These are phyloP conservation scores for Ulota crispa DNA, from an alignment of 225 moss, liverwort and hornwort genomes.

Conservation along the genomic window DNA sequence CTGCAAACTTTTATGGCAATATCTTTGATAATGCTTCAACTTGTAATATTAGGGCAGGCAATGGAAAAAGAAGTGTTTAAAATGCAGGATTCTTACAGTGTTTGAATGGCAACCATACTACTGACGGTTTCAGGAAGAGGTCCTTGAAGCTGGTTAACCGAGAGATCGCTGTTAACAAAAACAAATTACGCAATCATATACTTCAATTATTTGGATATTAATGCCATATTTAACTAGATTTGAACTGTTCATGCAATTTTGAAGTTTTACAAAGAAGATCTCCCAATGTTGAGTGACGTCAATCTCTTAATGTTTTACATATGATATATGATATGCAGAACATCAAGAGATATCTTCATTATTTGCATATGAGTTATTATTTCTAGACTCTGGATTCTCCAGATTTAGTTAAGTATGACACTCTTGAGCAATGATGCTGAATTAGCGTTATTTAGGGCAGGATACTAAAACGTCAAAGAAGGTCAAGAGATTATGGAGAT, in stretches of 20 bases:
- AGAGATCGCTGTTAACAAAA: slow-evolving; percentile 52
- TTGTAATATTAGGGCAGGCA: background rate
- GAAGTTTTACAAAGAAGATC: no score
- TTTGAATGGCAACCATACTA: slow-evolving; percentile 44
- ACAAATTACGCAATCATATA: background rate
- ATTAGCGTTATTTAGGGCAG: no score
- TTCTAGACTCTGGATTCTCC: no score
- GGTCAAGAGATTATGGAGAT: background rate
- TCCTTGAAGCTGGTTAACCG: slow-evolving; percentile 59
- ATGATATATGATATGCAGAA: no score
- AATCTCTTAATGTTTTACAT: no score
- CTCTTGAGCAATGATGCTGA: no score
- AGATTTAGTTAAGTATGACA: no score
- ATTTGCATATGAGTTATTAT: no score
- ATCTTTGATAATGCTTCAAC: background rate
- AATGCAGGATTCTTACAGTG: slow-evolving; percentile 52
- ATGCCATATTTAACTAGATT: no score
- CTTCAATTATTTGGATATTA: background rate
- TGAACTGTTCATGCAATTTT: no score
- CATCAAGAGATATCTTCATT: no score
- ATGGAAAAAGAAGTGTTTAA: background rate
- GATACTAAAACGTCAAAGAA: background rate
- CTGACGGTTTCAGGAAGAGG: slow-evolving; percentile 55
- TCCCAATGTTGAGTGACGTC: no score
- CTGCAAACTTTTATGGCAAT: background rate